Evolutionary conservation across 768 basidiomycete species (phyloP).

Genomic region (Symmetrospora coprosmae): DNA sequence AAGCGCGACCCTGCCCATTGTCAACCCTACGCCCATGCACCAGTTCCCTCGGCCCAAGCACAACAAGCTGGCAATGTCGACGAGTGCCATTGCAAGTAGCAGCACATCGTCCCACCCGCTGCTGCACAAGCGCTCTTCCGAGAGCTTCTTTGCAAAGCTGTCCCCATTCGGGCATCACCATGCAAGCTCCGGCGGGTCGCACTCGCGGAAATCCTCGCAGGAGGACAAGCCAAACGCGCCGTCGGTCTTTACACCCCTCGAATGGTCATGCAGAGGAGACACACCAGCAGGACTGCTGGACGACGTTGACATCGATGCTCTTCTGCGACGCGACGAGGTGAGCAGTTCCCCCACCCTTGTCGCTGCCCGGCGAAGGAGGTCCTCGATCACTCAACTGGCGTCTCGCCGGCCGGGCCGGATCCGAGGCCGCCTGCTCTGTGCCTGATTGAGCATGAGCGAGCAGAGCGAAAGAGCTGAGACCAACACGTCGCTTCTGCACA

Average conservation of each 20-base stretch:
- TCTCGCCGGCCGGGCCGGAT: not conserved
- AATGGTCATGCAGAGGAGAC: no score
- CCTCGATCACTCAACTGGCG: not conserved
- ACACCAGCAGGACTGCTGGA: no score
- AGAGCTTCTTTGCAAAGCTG: not conserved
- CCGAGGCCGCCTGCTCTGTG: not conserved
- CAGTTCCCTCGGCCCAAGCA: not conserved
- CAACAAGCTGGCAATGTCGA: not conserved
- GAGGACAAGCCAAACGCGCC: not conserved
- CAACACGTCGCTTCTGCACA: no score
- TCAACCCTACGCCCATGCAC: not conserved
- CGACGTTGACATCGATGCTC: no score
- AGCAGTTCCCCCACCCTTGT: no score
- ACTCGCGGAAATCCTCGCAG: not conserved
- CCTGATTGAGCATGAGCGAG: not conserved
- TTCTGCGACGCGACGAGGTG: no score
- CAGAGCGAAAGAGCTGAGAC: not conserved
- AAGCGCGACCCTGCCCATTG: not conserved
- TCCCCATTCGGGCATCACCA: conserved; percentile 10
- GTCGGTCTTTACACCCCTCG: no score
- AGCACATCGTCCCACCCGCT: not conserved
- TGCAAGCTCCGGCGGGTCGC: no score
- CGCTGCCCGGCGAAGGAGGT: not conserved
- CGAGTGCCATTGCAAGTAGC: not conserved
- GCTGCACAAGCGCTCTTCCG: not conserved